These are phyloP conservation scores for Leishmania tropica DNA, from an alignment of 208 protist species.

Conservation along the genomic window DNA sequence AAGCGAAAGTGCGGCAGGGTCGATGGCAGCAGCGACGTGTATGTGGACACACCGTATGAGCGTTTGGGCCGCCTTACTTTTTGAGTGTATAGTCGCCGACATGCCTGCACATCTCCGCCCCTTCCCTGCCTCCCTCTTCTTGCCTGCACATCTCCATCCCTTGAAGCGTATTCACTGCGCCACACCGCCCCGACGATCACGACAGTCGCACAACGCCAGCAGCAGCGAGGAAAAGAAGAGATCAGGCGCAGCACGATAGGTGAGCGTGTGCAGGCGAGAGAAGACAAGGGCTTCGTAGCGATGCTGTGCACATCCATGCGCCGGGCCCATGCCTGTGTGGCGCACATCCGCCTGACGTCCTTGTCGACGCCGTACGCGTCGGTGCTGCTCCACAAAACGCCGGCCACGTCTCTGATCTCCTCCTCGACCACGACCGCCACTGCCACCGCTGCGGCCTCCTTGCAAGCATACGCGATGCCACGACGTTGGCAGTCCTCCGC, in stretches of 20 bases:
- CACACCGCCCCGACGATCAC: background rate
- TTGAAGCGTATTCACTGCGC: background rate
- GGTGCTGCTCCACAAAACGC: background rate
- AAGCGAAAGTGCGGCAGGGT: background rate
- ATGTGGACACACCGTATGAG: background rate
- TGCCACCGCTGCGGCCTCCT: background rate
- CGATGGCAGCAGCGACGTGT: background rate
- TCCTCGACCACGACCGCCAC: background rate
- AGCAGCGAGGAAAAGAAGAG: background rate
- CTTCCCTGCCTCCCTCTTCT: background rate
- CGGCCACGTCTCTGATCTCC: background rate
- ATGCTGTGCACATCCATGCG: slow-evolving; percentile 7
- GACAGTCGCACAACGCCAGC: background rate
- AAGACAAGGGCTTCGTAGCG: background rate
- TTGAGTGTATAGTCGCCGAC: too few relatives aligned
- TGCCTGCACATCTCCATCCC: background rate
- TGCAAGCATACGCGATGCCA: background rate
- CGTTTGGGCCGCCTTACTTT: background rate
- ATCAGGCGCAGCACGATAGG: background rate
- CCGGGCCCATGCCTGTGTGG: slow-evolving; percentile 1
- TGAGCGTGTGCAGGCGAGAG: background rate
- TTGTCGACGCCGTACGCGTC: background rate
- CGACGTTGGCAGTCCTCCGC: slow-evolving; percentile 24
- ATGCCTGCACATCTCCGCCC: background rate
- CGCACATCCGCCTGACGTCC: background rate